Evolutionary conservation across 345 rosid species (phyloP), one percentile per base, ranked within the genome.

Genomic region (Isatis tinctoria): DNA sequence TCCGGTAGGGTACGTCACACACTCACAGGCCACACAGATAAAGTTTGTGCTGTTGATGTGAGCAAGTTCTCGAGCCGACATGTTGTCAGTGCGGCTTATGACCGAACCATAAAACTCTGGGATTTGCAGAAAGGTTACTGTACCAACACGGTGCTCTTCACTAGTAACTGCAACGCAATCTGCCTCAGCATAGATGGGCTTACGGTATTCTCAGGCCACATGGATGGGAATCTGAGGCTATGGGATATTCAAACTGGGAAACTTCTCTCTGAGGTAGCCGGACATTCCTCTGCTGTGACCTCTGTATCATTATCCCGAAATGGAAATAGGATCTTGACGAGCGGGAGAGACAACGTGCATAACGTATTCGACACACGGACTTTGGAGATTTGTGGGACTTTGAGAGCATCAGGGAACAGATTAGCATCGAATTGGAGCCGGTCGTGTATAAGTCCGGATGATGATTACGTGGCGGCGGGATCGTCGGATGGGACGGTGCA

Each of bases 91-190:
- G 88, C 98, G 40, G 97, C 96, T 52, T 92, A 95, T 82, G 97
- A 92, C 72, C 94, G 99, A n/a, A 92, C 97, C 1, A 88, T 95
- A 72, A 95, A 95, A 78, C 76, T 95, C 24, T 95, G 98, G 99
- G 97, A 95, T 83, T 69, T 95, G 84, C 99, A 84, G 64, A 95
- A 90, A 76, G 99, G 99, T 67, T 92, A 87, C 82, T 95, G 99
- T 85, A 87, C 86, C 13, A 92, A 84, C 89, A 95, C 99, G 0
- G 87, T 95, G 62, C 83, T 95, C 60, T 95, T 87, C 70, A 85
- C 80, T 63, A 92, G 98, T 83, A 90, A 92, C 80, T 92, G 99
- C 87, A 95, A 92, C 75, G 80, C 99, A 66, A 79, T 87, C 53
- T 85, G 86, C 81, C 83, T 95, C 83, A 86, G 92, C 82, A 81